A percentile compares a stretch with the other conserved stretches of the same genome.
These are phyloP conservation scores for Mortierella antarctica DNA, from an alignment of 192 early-diverging fungal species.

Conservation along the genomic window DNA sequence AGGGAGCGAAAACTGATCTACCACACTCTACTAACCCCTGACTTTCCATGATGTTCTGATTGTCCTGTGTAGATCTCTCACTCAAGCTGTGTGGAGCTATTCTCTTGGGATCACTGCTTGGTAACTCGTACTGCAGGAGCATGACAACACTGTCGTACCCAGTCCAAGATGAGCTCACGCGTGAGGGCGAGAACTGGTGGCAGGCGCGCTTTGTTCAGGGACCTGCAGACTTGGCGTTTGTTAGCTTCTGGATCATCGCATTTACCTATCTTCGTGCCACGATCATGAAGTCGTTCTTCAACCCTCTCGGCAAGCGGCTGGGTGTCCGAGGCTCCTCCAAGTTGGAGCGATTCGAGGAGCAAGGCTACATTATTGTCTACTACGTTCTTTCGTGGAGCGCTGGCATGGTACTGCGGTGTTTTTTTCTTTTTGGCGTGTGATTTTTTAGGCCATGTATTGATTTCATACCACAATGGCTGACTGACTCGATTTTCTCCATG, in stretches of 20 bases:
- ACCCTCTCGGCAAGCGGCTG: conserved; percentile 52
- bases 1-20: background rate
- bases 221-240: conserved; percentile 67
- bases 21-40: background rate
- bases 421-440: background rate
- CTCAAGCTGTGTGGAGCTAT: conserved; percentile 26
- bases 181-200: conserved; percentile 26
- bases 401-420: conserved; percentile 64
- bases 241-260: conserved; percentile 71
- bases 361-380: conserved; percentile 76
- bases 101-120: conserved; percentile 24
- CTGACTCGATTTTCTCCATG: background rate
- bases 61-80: conserved; percentile 18
- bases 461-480: background rate
- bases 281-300: conserved; percentile 64
- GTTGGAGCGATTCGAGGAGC: conserved; percentile 74
- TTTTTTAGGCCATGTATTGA: background rate
- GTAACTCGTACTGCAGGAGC: conserved; percentile 17
- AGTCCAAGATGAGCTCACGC: conserved; percentile 26
- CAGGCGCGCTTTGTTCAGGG: conserved; percentile 61
- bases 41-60: too few species aligned
- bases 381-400: conserved; percentile 69
- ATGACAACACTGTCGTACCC: conserved; percentile 33
- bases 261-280: conserved; percentile 71
- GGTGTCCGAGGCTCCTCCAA: conserved; percentile 48